Evolutionary conservation across 2,329 filamentous ascomycete species (phyloP).

Genomic region (Juglanconis sp.): DNA sequence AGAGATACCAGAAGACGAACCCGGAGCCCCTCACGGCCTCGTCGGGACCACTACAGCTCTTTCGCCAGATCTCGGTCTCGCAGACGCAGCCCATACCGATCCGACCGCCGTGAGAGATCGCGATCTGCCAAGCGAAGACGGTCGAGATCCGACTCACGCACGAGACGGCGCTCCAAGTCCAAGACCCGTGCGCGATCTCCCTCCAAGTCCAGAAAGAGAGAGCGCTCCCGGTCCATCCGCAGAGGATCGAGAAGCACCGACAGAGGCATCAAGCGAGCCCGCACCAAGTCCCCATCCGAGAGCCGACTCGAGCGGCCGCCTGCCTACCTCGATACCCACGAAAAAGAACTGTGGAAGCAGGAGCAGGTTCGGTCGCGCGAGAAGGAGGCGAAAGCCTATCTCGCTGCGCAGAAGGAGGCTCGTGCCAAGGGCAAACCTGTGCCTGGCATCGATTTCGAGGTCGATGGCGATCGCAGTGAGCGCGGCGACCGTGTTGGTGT

Average conservation of each 20-base stretch:
- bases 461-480: constrained; percentile 35
- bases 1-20: constrained; percentile 26
- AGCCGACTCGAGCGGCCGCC: constrained; percentile 21
- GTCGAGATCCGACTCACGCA: constrained; percentile 9
- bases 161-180: constrained; percentile 10
- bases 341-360: constrained; percentile 56
- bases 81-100: constrained; percentile 11
- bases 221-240: constrained; percentile 12
- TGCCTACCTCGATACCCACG: constrained; percentile 42
- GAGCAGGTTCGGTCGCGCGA: constrained; percentile 61
- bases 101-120: constrained; percentile 14
- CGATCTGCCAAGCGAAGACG: constrained; percentile 11
- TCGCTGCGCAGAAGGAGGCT: constrained; percentile 60
- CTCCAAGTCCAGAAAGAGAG: constrained; percentile 13
- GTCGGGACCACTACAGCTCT: constrained; percentile 22
- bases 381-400: constrained; percentile 61
- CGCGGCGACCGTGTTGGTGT: constrained; percentile 32
- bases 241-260: constrained; percentile 25
- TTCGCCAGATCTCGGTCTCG: constrained; percentile 18
- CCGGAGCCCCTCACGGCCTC: constrained; percentile 25
- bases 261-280: constrained; percentile 41
- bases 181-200: constrained; percentile 11
- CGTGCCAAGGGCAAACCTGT: constrained; percentile 56
- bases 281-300: constrained; percentile 35
- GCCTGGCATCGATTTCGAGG: constrained; percentile 55